Evolutionary conservation across 495 filamentous ascomycete species (phyloP).

Genomic region (Aspergillus carlsbadensis): DNA sequence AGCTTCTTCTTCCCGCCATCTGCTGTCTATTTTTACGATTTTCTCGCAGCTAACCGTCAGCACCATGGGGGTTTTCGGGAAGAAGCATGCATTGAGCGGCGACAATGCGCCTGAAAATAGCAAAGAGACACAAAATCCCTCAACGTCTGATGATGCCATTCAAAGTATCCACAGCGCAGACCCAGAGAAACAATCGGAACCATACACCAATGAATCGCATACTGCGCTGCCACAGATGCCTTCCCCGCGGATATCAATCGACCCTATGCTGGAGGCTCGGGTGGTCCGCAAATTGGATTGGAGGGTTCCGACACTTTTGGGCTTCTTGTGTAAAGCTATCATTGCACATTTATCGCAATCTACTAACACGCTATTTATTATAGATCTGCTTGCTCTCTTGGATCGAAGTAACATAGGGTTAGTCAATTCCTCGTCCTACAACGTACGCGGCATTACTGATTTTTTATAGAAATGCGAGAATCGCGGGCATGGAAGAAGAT

Average conservation of each 20-base stretch:
- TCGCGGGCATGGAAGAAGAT: conserved; percentile 57
- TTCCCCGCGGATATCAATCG: conserved; percentile 28
- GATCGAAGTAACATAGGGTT: conserved; percentile 69
- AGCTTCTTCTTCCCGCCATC: not conserved
- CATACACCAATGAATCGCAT: conserved; percentile 22
- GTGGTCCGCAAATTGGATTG: conserved; percentile 60
- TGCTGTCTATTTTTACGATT: not conserved
- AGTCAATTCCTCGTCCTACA: conserved; percentile 9
- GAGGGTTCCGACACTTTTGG: conserved; percentile 50
- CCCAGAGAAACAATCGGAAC: conserved; percentile 33
- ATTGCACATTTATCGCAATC: not conserved
- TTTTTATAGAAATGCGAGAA: conserved; percentile 60
- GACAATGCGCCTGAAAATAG: conserved; percentile 1
- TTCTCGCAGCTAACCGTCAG: not conserved
- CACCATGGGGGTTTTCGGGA: conserved; percentile 34
- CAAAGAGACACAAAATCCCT: not conserved
- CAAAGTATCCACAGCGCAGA: conserved; percentile 23
- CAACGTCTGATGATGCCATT: conserved; percentile 24
- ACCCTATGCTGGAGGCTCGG: conserved; percentile 54
- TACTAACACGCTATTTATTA: not conserved
- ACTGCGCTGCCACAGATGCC: conserved; percentile 23
- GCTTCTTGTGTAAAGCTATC: conserved; percentile 48
- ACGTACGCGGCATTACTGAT: conserved; percentile 5
- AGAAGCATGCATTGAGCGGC: conserved; percentile 14
- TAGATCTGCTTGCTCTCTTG: conserved; percentile 64